Evolutionary conservation across 1,139 yeast genomes (phyloP).

Genomic region (Candida smagusa): DNA sequence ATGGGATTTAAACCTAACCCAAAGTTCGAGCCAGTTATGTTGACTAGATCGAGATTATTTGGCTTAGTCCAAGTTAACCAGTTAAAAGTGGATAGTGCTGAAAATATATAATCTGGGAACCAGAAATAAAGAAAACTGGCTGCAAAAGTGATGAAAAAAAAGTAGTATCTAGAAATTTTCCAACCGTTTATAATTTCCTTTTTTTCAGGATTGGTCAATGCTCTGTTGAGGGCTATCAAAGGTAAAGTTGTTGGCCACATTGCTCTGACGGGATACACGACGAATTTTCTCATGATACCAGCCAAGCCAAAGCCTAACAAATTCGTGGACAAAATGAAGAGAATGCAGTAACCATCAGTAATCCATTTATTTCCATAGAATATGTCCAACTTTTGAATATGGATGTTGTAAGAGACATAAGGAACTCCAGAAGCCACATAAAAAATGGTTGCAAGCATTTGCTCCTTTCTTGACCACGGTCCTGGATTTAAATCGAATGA

Average conservation of each 20-base stretch:
- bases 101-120: conserved; percentile 17
- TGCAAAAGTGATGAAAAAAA: conserved; percentile 10
- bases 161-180: conserved; percentile 16
- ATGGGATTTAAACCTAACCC: conserved; percentile 18
- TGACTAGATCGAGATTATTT: conserved; percentile 13
- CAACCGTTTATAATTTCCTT: conserved; percentile 17
- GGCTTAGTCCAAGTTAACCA: conserved; percentile 21
- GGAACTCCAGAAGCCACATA: conserved; percentile 10
- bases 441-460: conserved; percentile 14
- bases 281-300: conserved; percentile 16
- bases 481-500: conserved; percentile 20
- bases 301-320: conserved; percentile 22
- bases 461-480: conserved; percentile 21
- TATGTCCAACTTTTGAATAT: conserved; percentile 12
- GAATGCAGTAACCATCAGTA: conserved; percentile 13
- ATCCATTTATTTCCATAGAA: conserved; percentile 15
- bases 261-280: conserved; percentile 12
- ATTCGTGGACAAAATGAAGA: conserved; percentile 13
- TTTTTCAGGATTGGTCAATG: conserved; percentile 15
- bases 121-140: conserved; percentile 16
- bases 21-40: conserved; percentile 12
- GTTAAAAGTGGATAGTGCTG: conserved; percentile 15
- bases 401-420: conserved; percentile 14
- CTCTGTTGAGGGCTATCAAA: conserved; percentile 16
- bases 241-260: conserved; percentile 17